Percentiles rank a stretch among this genome's conserved stretches.
These are phyloP conservation scores for Rickenella mellea DNA, from an alignment of 768 basidiomycete genomes.

Conservation along the genomic window DNA sequence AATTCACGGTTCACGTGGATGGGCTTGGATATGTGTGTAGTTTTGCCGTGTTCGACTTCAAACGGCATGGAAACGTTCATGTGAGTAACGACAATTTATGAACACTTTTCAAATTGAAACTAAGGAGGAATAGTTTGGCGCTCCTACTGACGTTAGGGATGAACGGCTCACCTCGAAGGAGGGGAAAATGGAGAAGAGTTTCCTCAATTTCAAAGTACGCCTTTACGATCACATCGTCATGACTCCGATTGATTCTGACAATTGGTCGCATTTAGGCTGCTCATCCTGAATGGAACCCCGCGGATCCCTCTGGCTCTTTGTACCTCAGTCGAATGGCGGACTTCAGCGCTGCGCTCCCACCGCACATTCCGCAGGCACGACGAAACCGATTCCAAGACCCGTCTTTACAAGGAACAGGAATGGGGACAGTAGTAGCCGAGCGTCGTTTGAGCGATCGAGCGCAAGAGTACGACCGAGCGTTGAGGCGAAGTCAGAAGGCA, in stretches of 20 bases:
- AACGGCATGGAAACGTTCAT: conserved; percentile 87
- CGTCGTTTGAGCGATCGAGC: conserved; percentile 36
- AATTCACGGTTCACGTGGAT: conserved; percentile 95
- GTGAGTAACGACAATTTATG: conserved; percentile 26
- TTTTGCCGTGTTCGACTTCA: conserved; percentile 97
- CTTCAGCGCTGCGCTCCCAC: conserved; percentile 36
- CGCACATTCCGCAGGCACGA: background rate
- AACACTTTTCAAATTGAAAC: background rate
- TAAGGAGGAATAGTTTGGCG: conserved; percentile 59
- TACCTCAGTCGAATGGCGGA: conserved; percentile 83
- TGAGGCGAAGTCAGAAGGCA: conserved; percentile 56
- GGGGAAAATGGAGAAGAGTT: conserved; percentile 99
- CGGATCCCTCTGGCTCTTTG: conserved; percentile 83
- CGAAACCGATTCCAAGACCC: conserved; percentile 18
- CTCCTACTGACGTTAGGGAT: conserved; percentile 57
- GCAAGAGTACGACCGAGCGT: conserved; percentile 69
- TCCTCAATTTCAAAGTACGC: conserved; percentile 80
- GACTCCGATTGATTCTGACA: background rate
- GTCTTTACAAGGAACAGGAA: conserved; percentile 25
- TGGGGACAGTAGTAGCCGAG: conserved; percentile 14
- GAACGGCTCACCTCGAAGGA: conserved; percentile 78
- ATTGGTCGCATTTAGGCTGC: conserved; percentile 45
- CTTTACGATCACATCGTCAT: background rate
- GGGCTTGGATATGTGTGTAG: conserved; percentile 95
- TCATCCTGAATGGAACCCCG: conserved; percentile 92